Evolutionary conservation across 2,329 filamentous ascomycete species (phyloP).

Genomic region (Colletotrichum tanaceti): DNA sequence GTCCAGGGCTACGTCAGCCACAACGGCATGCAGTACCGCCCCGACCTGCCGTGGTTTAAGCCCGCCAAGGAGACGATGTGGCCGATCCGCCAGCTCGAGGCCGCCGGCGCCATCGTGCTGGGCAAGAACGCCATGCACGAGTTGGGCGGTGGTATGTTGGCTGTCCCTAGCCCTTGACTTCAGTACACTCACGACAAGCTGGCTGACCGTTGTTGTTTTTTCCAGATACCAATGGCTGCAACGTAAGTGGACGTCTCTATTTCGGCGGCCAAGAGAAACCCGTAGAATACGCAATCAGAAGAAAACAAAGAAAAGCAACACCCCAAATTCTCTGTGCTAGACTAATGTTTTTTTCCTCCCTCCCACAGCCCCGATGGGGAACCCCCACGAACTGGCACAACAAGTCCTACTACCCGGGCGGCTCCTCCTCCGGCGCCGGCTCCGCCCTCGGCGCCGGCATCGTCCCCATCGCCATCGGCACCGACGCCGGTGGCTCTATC

Average conservation of each 20-base stretch:
- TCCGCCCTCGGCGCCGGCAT: slow-evolving; percentile 78
- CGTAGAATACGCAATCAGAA: too few relatives aligned
- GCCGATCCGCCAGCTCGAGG: slow-evolving; percentile 77
- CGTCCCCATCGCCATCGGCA: slow-evolving; percentile 79
- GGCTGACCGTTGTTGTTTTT: slow-evolving; percentile 43
- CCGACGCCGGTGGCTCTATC: slow-evolving; percentile 79
- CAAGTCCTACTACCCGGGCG: slow-evolving; percentile 80
- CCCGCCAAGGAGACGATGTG: slow-evolving; percentile 70
- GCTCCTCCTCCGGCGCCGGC: slow-evolving; percentile 81
- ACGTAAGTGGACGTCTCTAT: slow-evolving; percentile 56
- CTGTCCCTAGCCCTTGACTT: slow-evolving; percentile 32
- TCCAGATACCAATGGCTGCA: slow-evolving; percentile 83
- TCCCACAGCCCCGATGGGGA: slow-evolving; percentile 68
- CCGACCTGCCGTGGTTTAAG: slow-evolving; percentile 62
- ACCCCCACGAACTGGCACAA: slow-evolving; percentile 85
- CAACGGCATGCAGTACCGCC: slow-evolving; percentile 71
- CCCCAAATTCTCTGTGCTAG: too few relatives aligned
- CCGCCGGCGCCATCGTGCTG: slow-evolving; percentile 79
- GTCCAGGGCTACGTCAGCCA: slow-evolving; percentile 77
- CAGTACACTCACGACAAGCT: not conserved
- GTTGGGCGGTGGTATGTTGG: slow-evolving; percentile 71
- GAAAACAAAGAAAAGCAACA: too few relatives aligned
- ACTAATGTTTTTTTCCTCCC: slow-evolving; percentile 1
- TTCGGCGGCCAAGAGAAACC: not conserved
- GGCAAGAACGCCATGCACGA: slow-evolving; percentile 87